Percentiles rank a stretch among this genome's conserved stretches.
phyloP scores from a whole-genome alignment of 2,329 filamentous ascomycete genomes.

The Colletotrichum limetticola region DNA sequence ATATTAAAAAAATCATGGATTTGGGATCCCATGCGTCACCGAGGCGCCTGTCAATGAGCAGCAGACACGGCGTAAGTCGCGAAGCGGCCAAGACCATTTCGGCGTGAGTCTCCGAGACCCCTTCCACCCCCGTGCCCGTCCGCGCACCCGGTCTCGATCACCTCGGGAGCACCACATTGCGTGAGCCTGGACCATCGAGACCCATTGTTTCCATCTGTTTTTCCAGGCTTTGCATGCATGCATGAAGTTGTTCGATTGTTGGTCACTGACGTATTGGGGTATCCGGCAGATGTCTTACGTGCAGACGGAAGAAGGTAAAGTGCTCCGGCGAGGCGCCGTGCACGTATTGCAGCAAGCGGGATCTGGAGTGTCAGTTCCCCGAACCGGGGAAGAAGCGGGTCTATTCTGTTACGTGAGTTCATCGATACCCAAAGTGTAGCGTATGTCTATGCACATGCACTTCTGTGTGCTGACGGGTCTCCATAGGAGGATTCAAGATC shows the following conservation, averaged over 20 bases:
- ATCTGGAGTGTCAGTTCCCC: slow-evolving; percentile 26
- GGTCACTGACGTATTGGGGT: background rate
- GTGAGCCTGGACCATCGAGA: background rate
- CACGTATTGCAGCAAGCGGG: slow-evolving; percentile 29
- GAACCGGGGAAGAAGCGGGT: slow-evolving; percentile 28
- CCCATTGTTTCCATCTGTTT: background rate
- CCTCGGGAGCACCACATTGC: background rate
- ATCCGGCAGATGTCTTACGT: slow-evolving; percentile 29
- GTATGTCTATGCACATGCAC: background rate
- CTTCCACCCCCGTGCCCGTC: background rate
- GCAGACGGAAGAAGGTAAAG: slow-evolving; percentile 33
- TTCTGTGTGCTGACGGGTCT: background rate
- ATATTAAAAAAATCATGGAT: background rate
- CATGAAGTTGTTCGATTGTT: background rate
- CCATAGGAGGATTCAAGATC: slow-evolving; percentile 34
- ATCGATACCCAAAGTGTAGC: background rate
- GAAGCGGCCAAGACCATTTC: slow-evolving; percentile 27
- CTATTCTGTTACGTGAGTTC: slow-evolving; percentile 34
- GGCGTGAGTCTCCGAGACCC: slow-evolving; percentile 29
- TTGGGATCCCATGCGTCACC: background rate
- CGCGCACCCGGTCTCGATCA: background rate
- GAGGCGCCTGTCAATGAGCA: background rate
- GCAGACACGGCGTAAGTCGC: slow-evolving; percentile 5
- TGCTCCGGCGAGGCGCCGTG: slow-evolving; percentile 33
- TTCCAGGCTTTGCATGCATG: too few relatives aligned